Base-by-base conservation (phyloP, 2,329 filamentous ascomycete genomes). In the Bipolaris cookei region DNA sequence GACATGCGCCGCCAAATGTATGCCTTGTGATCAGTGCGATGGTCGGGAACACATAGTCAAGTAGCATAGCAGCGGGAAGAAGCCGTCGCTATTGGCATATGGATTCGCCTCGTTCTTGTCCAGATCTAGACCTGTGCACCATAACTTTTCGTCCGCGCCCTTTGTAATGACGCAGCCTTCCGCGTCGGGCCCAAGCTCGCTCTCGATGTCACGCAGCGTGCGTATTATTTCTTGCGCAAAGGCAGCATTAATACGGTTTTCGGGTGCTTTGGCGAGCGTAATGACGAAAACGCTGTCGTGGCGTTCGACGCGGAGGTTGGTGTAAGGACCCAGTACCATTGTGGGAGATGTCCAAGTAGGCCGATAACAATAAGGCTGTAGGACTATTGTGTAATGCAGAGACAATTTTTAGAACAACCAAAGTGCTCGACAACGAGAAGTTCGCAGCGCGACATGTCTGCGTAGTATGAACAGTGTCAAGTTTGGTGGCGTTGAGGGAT, bases 61-160 rank as follows among this genome's bases (percentile, higher is more conserved):
- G 69, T 74, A 77, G 64, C 1, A 80, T 81, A 23, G 70, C 3
- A 82, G 71, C 69, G 86, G 85, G 10, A 82, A 83, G 53, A 87
- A 88, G 23, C 78, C 80, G 64, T 82, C 85, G 14, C 79, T 79
- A 37, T 88, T 86, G 73, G 81, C 86, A 52, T 80, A 82, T 23
- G 82, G 80, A 62, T 81, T 82, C 14, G 75, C 78, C 45, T 81
- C 79, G 10, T 69, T 64, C 61, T 82, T 80, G 43, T 82, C 80
- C 3, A 82, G 69, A 28, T 82, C 81, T 13, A 82, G 68, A 1
- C 79, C 80, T 20, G 81, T 83, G 62, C 81, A 84, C 79, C 79
- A 84, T 63, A 80, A 81, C 61, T 81, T 81, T 28, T 78, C 77
- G 70, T 83, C 81, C 46, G 77, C 81, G 8, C 82, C 82, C 61